These are phyloP conservation scores for Protomyces inundatus DNA, from an alignment of 1,139 yeast species.

Conservation along the genomic window DNA sequence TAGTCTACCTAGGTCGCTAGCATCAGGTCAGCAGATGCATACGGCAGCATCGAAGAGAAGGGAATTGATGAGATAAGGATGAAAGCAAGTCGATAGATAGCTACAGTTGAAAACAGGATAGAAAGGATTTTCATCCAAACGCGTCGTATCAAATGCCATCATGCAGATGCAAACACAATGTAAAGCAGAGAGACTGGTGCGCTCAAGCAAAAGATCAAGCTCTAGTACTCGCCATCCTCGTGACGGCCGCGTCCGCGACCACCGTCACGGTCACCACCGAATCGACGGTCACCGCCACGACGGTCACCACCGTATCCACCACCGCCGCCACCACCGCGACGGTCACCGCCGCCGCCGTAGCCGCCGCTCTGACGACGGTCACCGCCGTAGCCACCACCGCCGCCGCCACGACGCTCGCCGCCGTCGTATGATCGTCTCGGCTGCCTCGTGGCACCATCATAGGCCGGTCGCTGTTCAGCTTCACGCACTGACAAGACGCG, in stretches of 20 bases:
- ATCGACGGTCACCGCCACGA: constrained; percentile 1
- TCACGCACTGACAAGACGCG: background rate
- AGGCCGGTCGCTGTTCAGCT: background rate
- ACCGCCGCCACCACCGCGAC: constrained; percentile 11
- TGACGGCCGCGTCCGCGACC: background rate
- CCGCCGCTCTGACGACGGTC: constrained; percentile 1
- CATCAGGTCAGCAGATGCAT: no score
- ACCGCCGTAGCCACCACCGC: background rate
- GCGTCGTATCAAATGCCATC: no score
- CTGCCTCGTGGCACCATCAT: background rate
- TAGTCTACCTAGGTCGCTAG: no score
- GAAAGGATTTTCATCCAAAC: no score
- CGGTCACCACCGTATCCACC: constrained; percentile 15
- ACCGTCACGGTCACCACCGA: constrained; percentile 37
- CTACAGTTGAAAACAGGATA: no score
- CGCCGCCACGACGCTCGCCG: background rate
- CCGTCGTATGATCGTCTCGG: background rate
- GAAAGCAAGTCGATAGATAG: no score
- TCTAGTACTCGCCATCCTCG: constrained; percentile 10
- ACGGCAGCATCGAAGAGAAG: no score
- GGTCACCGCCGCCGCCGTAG: constrained; percentile 1
- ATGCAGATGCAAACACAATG: no score
- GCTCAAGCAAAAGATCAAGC: no score
- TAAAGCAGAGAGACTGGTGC: no score
- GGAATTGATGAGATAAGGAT: no score